A percentile compares a stretch with the other conserved stretches of the same genome.
Evolutionary conservation across 2,329 filamentous ascomycete genomes (phyloP).

Genomic region (Botrytis aclada): DNA sequence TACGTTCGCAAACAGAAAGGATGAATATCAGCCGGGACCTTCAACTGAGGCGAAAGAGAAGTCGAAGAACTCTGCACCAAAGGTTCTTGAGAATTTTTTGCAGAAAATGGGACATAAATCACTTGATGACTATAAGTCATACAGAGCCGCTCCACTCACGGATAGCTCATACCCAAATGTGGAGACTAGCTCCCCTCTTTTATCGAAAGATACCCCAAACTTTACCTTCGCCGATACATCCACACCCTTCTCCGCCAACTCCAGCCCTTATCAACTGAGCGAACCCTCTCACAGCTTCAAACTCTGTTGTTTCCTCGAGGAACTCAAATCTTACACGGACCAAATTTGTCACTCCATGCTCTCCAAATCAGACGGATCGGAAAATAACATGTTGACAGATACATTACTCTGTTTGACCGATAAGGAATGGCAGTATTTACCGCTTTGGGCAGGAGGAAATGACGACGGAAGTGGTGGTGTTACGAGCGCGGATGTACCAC

Average conservation of each 20-base stretch:
- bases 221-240: not conserved
- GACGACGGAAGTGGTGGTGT: slow-evolving; percentile 51
- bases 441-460: slow-evolving; percentile 61
- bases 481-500: slow-evolving; percentile 41
- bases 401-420: slow-evolving; percentile 51
- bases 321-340: slow-evolving; percentile 20
- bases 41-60: not conserved
- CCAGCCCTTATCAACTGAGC: not conserved
- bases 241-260: not conserved
- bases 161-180: not conserved
- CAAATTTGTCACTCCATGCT: slow-evolving; percentile 17
- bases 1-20: not conserved
- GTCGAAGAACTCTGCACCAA: not conserved
- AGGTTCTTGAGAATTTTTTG: not conserved
- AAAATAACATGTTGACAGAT: slow-evolving; percentile 35
- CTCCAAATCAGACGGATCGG: not conserved
- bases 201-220: not conserved
- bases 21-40: not conserved
- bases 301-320: slow-evolving; percentile 16
- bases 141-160: not conserved
- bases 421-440: slow-evolving; percentile 60
- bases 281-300: slow-evolving; percentile 19
- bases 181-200: not conserved
- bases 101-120: not conserved
- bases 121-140: not conserved